These are phyloP conservation scores for Ustilago cynodontis DNA, from an alignment of 1,284 basidiomycete genomes.

Conservation along the genomic window DNA sequence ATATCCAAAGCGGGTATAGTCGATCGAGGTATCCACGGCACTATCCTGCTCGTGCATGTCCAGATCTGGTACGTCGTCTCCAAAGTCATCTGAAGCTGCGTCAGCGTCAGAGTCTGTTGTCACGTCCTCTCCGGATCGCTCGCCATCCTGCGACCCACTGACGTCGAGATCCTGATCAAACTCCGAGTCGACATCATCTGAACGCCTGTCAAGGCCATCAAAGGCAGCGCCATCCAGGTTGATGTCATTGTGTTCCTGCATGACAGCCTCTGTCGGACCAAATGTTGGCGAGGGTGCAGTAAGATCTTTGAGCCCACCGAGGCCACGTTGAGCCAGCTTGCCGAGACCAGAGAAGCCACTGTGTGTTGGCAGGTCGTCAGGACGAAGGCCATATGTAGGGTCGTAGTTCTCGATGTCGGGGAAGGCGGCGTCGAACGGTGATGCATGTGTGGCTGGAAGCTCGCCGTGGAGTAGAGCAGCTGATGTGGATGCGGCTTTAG, in stretches of 20 bases:
- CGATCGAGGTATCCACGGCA: conserved; percentile 40
- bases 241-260: conserved; percentile 8
- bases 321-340: conserved; percentile 42
- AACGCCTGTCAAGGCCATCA: conserved; percentile 31
- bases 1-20: conserved; percentile 59
- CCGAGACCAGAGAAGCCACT: conserved; percentile 79
- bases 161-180: conserved; percentile 24
- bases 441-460: conserved; percentile 19
- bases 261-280: background rate
- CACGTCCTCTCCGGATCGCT: conserved; percentile 31
- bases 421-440: conserved; percentile 46
- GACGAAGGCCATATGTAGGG: conserved; percentile 94
- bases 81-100: conserved; percentile 29
- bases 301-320: conserved; percentile 49
- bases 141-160: conserved; percentile 10
- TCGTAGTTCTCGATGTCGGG: conserved; percentile 84
- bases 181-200: conserved; percentile 27
- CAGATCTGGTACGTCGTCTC: conserved; percentile 44
- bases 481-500: conserved; percentile 44
- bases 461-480: conserved; percentile 38
- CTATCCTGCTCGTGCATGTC: conserved; percentile 28
- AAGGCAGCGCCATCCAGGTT: conserved; percentile 42
- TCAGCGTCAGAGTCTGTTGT: conserved; percentile 28
- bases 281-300: conserved; percentile 21
- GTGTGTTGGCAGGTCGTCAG: conserved; percentile 73